These are phyloP conservation scores for Phylloporus rhodoxanthus DNA, from an alignment of 768 basidiomycete genomes.

Conservation along the genomic window DNA sequence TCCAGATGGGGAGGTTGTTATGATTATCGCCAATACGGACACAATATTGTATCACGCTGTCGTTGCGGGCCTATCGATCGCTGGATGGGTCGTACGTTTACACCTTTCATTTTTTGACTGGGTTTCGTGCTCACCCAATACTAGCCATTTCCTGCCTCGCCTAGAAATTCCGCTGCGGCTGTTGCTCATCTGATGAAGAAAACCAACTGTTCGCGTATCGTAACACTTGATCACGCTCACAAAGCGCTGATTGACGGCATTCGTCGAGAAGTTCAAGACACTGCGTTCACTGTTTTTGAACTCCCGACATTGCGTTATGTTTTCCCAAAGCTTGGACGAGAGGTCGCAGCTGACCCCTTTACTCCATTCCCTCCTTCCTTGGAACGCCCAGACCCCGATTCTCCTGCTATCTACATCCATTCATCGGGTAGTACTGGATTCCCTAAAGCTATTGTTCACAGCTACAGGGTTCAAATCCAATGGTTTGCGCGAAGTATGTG, in stretches of 20 bases:
- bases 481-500: slow-evolving; percentile 33
- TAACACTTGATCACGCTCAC: slow-evolving; percentile 9
- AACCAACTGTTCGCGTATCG: slow-evolving; percentile 15
- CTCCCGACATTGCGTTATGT: slow-evolving; percentile 17
- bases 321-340: slow-evolving; percentile 34
- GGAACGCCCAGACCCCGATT: slow-evolving; percentile 8
- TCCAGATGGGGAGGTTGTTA: slow-evolving; percentile 24
- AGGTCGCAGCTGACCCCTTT: slow-evolving; percentile 14
- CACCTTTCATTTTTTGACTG: neutral
- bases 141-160: slow-evolving; percentile 23
- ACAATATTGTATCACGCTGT: slow-evolving; percentile 28
- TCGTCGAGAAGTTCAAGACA: neutral
- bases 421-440: slow-evolving; percentile 40
- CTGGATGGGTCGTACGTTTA: neutral
- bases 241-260: slow-evolving; percentile 10
- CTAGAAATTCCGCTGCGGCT: slow-evolving; percentile 19
- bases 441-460: slow-evolving; percentile 38
- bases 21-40: slow-evolving; percentile 30
- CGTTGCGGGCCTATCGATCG: slow-evolving; percentile 17
- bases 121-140: slow-evolving; percentile 6
- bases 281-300: slow-evolving; percentile 6
- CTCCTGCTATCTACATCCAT: slow-evolving; percentile 14
- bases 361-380: slow-evolving; percentile 2
- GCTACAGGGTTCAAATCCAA: slow-evolving; percentile 27
- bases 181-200: slow-evolving; percentile 18